phyloP scores from a whole-genome alignment of 2,329 filamentous ascomycete species.

The Penicillium psychrosexuale region DNA sequence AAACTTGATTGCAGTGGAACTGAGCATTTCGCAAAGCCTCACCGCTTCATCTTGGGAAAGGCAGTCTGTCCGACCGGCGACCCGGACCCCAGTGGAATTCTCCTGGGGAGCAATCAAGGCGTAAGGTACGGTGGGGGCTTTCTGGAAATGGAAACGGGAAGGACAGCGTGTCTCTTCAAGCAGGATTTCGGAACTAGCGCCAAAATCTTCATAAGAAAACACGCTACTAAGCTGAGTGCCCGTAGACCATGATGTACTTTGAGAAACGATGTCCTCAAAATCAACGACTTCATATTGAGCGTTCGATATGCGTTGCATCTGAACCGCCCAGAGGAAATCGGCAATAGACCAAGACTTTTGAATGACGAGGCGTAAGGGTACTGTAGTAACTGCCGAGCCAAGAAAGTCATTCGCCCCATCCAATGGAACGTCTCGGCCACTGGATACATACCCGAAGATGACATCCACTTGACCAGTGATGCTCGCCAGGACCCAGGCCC shows the following conservation, averaged over 20 bases:
- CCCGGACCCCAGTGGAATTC: background rate
- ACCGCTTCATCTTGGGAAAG: background rate
- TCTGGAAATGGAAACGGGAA: background rate
- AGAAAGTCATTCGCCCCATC: background rate
- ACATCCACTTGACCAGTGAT: background rate
- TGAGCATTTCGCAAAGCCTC: background rate
- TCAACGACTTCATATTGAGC: background rate
- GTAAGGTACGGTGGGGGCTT: background rate
- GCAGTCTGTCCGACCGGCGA: background rate
- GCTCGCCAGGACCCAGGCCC: background rate
- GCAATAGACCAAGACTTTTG: background rate
- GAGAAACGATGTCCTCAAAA: background rate
- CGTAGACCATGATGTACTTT: background rate
- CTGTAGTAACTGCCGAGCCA: background rate
- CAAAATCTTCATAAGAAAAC: background rate
- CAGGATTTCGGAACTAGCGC: background rate
- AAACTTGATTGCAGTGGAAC: background rate
- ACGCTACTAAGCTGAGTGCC: background rate
- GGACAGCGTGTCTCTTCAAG: background rate
- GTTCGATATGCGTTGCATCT: background rate
- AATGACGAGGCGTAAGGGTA: background rate
- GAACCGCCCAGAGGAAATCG: background rate
- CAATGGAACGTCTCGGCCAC: background rate
- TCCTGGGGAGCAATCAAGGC: background rate
- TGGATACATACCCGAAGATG: background rate